Conservation (phyloP, 23 red algal genomes). For the Rhodosorus marinus region DNA sequence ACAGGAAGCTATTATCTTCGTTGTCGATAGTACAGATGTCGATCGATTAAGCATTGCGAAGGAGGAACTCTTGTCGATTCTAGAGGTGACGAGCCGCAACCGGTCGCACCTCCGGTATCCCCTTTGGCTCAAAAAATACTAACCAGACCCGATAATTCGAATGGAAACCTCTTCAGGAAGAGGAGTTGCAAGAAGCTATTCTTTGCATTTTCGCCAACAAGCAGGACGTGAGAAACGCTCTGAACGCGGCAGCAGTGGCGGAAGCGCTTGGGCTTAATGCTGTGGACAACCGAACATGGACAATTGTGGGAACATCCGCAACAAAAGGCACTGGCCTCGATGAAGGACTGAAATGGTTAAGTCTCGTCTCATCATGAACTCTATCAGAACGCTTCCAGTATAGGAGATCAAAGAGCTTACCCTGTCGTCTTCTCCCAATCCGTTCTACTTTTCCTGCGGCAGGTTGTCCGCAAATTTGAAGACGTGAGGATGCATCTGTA, state of each 20-base stretch:
- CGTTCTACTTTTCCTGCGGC: too few species aligned
- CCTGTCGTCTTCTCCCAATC: too few species aligned
- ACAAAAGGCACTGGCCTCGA: slow-evolving; percentile 60
- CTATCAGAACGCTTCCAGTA: too few species aligned
- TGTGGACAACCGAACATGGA: slow-evolving; percentile 89
- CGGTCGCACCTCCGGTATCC: too few species aligned
- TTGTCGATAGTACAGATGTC: slow-evolving; percentile 81
- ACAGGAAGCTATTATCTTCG: slow-evolving; percentile 93
- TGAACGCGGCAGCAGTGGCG: slow-evolving; percentile 47
- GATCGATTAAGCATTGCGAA: slow-evolving; percentile 65
- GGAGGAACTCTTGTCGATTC: slow-evolving; percentile 68
- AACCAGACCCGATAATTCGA: background rate
- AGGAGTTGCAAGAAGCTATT: slow-evolving; percentile 69
- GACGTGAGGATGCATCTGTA: too few species aligned
- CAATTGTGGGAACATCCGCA: slow-evolving; percentile 78
- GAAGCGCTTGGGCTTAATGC: slow-evolving; percentile 48
- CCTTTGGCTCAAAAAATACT: background rate
- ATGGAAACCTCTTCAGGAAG: slow-evolving; percentile 30
- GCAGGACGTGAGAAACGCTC: slow-evolving; percentile 62
- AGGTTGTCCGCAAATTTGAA: too few species aligned
- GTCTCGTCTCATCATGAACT: too few species aligned
- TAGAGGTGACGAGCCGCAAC: too few species aligned
- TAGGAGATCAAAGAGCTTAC: too few species aligned
- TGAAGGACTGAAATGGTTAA: slow-evolving; percentile 93
- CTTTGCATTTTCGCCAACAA: slow-evolving; percentile 97